Percentiles rank a stretch among this genome's conserved stretches.
Evolutionary conservation across 495 filamentous ascomycete genomes (phyloP).

Genomic region (Rhizodiscina lignyota): DNA sequence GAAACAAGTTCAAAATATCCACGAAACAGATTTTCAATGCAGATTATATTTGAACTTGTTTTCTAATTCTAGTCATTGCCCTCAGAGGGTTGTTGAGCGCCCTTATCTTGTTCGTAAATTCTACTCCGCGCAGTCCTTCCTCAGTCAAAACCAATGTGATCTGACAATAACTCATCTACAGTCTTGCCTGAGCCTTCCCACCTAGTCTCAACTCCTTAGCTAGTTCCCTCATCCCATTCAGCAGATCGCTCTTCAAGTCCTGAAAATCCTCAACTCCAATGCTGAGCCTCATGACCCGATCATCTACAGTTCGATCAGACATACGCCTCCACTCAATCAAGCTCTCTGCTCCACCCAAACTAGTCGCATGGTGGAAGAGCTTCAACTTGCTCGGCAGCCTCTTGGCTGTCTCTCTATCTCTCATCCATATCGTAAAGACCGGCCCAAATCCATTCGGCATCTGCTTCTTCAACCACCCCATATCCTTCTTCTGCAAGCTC

Average conservation of each 20-base stretch:
- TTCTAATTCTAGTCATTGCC: no score
- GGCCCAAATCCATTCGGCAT: constrained; percentile 88
- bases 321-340: constrained; percentile 83
- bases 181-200: no score
- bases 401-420: constrained; percentile 39
- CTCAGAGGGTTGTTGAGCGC: no score
- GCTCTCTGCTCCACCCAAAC: constrained; percentile 83
- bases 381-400: constrained; percentile 57
- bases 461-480: constrained; percentile 62
- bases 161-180: no score
- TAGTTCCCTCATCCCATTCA: constrained; percentile 55
- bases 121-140: no score
- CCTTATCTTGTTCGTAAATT: no score
- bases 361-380: constrained; percentile 90
- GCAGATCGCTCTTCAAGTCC: constrained; percentile 63
- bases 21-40: no score
- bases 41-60: no score
- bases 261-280: constrained; percentile 77
- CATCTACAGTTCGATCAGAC: constrained; percentile 61
- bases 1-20: no score
- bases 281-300: constrained; percentile 60
- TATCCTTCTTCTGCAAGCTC: constrained; percentile 47
- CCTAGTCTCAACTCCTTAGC: no score
- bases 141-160: no score
- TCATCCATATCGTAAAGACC: constrained; percentile 64